Percentiles rank a stretch among this genome's conserved stretches.
phyloP scores from a whole-genome alignment of 495 filamentous ascomycete genomes.

The Hypoxylon trugodes region DNA sequence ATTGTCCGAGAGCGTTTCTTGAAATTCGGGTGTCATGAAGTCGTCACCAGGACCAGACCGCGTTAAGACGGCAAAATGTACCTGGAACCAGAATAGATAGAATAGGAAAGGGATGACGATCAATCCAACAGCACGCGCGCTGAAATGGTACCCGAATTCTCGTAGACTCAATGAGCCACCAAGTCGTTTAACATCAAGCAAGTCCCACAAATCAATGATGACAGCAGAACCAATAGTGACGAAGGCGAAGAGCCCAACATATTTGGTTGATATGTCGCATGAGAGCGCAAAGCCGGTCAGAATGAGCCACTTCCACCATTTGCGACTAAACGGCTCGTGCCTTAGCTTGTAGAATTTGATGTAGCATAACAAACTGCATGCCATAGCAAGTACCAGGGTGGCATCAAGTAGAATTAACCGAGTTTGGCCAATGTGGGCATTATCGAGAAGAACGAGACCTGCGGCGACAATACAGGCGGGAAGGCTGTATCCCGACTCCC shows the following conservation, averaged over 20 bases:
- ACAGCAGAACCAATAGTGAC: slow-evolving; percentile 96
- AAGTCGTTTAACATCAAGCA: slow-evolving; percentile 85
- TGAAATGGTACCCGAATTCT: slow-evolving; percentile 89
- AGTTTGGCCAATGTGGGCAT: slow-evolving; percentile 97
- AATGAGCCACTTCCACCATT: slow-evolving; percentile 99
- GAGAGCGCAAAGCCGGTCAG: slow-evolving; percentile 92
- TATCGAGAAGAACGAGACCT: slow-evolving; percentile 91
- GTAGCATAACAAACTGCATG: slow-evolving; percentile 90
- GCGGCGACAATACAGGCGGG: slow-evolving; percentile 90
- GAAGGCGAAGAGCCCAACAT: slow-evolving; percentile 96
- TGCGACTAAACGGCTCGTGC: slow-evolving; percentile 86
- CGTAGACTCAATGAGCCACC: slow-evolving; percentile 78
- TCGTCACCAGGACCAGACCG: slow-evolving; percentile 95
- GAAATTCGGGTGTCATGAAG: slow-evolving; percentile 98
- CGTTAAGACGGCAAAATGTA: slow-evolving; percentile 90
- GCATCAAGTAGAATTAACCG: slow-evolving; percentile 94
- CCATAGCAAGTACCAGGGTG: slow-evolving; percentile 93
- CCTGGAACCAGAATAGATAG: slow-evolving; percentile 99
- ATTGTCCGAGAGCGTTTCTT: slow-evolving; percentile 95
- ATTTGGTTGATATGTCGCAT: slow-evolving; percentile 98
- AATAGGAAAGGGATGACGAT: slow-evolving; percentile 94
- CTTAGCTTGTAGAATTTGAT: slow-evolving; percentile 97
- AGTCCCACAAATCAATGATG: slow-evolving; percentile 91
- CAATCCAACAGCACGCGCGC: slow-evolving; percentile 80
- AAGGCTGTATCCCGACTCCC: slow-evolving; percentile 97